Base-by-base conservation (phyloP, 2,329 filamentous ascomycete species). In the Neonectria ditissima region DNA sequence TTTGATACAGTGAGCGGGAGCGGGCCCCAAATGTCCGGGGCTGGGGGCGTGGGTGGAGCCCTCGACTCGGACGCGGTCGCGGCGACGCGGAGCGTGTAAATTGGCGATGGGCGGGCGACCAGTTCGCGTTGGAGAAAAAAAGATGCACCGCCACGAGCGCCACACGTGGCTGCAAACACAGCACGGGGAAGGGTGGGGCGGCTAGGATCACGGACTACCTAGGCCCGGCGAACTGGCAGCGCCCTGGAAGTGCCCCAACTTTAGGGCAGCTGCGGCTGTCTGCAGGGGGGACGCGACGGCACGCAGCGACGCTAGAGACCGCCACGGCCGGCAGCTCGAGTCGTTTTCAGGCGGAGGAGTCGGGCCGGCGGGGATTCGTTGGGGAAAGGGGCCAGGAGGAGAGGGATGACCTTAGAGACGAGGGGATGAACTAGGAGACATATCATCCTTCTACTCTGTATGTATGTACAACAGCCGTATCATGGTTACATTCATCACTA, bases 81-180 rank as follows among this genome's bases (percentile, higher is more conserved):
- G 64, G 68, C 57, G 65, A 67, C 68, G 72, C 69, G 66, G 60
- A 71, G 63, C 71, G 71, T 73, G 71, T 73, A 72, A 72, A 73
- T 73, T 69, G 71, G 63, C 63, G 63, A 61, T 73, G 66, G 71
- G 63, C 73, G 66, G 71, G 63, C 63, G 65, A 56, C 60, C 45
- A 51, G 69, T 61, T 73, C 71, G 71, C 71, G 71, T 73, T 66
- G 52, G 63, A 24, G 9, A 1, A 9, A 34, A 24, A 9, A 1
- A 9, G 30, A 14, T 9, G 59, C 56, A 64, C 63, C 62, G 66
- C 66, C 64, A 57, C 56, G n/a, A 18, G 45, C 24, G 41, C 20
- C 48, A 39, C 47, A 52, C 13, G 55, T 61, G 62, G 57, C 57
- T 50, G 34, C 14, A n/a, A n/a, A n/a, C n/a, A 37, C 34, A 2